These are phyloP conservation scores for Cryphonectria carpinicola DNA, from an alignment of 2,329 filamentous ascomycete genomes.

Conservation along the genomic window DNA sequence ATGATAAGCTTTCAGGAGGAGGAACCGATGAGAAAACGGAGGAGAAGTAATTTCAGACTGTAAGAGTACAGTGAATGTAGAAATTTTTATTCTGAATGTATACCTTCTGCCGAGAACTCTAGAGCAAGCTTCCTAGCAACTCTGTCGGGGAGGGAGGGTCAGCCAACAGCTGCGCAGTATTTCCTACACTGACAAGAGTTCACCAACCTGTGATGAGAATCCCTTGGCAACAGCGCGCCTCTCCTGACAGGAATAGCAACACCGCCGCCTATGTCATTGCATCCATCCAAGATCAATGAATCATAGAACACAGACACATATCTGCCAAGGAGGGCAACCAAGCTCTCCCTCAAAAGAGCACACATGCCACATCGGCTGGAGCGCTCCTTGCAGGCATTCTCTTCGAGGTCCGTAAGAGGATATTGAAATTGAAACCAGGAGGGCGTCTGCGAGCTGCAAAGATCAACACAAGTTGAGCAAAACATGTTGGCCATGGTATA, in stretches of 20 bases:
- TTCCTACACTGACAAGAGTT: background rate
- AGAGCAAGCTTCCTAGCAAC: background rate
- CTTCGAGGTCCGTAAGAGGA: background rate
- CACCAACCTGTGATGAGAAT: background rate
- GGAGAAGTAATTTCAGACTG: background rate
- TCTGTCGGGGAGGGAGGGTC: background rate
- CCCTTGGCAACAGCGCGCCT: background rate
- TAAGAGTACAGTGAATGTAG: background rate
- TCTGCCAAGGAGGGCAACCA: background rate
- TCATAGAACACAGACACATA: background rate
- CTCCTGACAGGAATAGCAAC: background rate
- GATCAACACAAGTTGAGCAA: background rate
- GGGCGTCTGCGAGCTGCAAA: background rate
- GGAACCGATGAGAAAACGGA: background rate
- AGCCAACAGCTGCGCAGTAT: background rate
- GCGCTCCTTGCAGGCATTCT: background rate
- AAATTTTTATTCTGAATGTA: background rate
- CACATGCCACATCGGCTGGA: background rate
- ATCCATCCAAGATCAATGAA: background rate
- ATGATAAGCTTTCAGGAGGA: background rate
- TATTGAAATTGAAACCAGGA: slow-evolving; percentile 1
- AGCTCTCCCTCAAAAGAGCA: background rate
- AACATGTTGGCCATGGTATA: background rate
- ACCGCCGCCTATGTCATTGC: background rate
- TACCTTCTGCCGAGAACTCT: background rate